Base-by-base conservation (phyloP, 805 yeast genomes). In the Wickerhamiella sorbophila region DNA sequence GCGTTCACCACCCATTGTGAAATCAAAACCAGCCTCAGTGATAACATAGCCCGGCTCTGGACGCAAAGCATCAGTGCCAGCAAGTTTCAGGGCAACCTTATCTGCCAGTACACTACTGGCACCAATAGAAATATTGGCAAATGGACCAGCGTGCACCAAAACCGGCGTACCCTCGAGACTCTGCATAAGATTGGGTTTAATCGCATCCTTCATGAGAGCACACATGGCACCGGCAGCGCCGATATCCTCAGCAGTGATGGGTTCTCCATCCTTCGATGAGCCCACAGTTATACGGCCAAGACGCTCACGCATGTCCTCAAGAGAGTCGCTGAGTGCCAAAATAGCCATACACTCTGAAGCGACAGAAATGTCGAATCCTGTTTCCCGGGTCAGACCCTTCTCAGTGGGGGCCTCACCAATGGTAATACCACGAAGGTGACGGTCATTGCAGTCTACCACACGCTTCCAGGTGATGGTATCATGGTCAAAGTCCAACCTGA, bases 1-100 rank as follows among this genome's bases (percentile, higher is more conserved):
- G 55, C 97, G 75, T 70, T 88, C 97, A 51, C 97, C 97, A 52
- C 97, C 97, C 96, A 88, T 88, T 41, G 96, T 88, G 70, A 91
- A 88, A 64, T 88, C 97, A 65, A 88, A 88, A 38, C 97, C 97
- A 37, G 97, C 96, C 62, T 88, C 97, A 39, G 97, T 88, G 47
- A 88, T 85, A 44, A 87, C 96, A 58, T 72, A 88, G 51, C 97
- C 97, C 15, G 64, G 59, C 36, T 50, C 57, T 33, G 52, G 55
- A 42, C 61, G 63, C 56, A 69, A 63, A 33, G 67, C 69, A 24
- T 6, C 29, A 24, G 10, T 12, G 52, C 91, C 91, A 15, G 94
- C 87, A 53, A 88, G 72, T 63, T 88, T 86, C 59, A 88, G 71
- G 4, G 95, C 97, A 64, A 88, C 74, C 61, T 77, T 78, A 62